These are phyloP conservation scores for Eucalyptus cloeziana DNA, from an alignment of 345 rosid genomes.

Conservation along the genomic window DNA sequence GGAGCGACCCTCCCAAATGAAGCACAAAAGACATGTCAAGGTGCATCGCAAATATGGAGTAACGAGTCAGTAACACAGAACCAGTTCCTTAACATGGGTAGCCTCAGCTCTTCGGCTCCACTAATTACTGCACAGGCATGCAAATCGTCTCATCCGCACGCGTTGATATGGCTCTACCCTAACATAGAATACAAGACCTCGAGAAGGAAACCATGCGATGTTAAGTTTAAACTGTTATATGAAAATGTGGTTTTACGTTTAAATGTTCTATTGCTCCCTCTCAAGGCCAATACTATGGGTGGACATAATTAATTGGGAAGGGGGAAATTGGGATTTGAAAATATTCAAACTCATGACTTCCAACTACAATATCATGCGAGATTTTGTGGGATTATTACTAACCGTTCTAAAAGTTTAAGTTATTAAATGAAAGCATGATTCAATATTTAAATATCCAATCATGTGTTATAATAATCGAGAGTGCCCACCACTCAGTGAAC, in stretches of 20 bases:
- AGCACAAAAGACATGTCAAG: not conserved
- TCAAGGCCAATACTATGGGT: too few relatives aligned
- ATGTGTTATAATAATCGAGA: not conserved
- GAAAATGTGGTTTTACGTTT: fast-evolving
- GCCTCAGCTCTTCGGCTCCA: not conserved
- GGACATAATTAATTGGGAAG: too few relatives aligned
- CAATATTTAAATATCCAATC: too few relatives aligned
- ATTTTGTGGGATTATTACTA: too few relatives aligned
- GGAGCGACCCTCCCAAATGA: not conserved
- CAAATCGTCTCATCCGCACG: not conserved
- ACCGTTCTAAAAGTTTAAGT: too few relatives aligned
- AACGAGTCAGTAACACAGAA: not conserved
- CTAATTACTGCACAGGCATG: not conserved
- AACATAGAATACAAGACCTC: not conserved
- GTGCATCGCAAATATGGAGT: not conserved
- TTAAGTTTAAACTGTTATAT: too few relatives aligned
- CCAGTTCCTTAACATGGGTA: not conserved
- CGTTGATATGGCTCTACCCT: not conserved
- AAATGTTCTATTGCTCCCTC: too few relatives aligned
- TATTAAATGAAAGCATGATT: too few relatives aligned
- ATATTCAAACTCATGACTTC: too few relatives aligned
- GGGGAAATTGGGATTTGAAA: too few relatives aligned
- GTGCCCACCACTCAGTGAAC: not conserved
- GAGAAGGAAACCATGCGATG: not conserved
- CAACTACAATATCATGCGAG: too few relatives aligned